phyloP scores from a whole-genome alignment of 306 rosid species.

The Argentina anserina region DNA sequence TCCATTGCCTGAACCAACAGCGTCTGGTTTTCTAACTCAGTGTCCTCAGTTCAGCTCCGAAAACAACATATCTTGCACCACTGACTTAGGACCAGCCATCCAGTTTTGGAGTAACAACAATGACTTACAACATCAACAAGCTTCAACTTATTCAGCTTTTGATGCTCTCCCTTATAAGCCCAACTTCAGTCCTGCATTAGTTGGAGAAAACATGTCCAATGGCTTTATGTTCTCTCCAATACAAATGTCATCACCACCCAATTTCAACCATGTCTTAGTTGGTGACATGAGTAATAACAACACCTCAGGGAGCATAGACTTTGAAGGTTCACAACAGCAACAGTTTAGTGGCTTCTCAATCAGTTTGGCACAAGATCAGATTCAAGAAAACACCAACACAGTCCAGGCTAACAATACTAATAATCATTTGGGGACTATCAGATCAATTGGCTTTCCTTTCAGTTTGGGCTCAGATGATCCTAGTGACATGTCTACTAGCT shows the following conservation, averaged over 20 bases:
- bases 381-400: slow-evolving; percentile 29
- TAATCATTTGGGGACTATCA: slow-evolving; percentile 36
- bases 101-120: slow-evolving; percentile 34
- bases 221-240: slow-evolving; percentile 41
- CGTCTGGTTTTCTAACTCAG: slow-evolving; percentile 39
- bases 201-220: slow-evolving; percentile 33
- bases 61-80: slow-evolving; percentile 40
- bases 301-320: slow-evolving; percentile 25
- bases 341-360: slow-evolving; percentile 44
- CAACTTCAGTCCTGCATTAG: slow-evolving; percentile 17
- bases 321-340: slow-evolving; percentile 44
- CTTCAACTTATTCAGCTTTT: slow-evolving; percentile 35
- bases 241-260: slow-evolving; percentile 35
- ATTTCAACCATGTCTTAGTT: slow-evolving; percentile 26
- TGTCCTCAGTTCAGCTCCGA: slow-evolving; percentile 36
- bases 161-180: slow-evolving; percentile 35
- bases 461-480: slow-evolving; percentile 46
- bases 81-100: slow-evolving; percentile 35
- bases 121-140: slow-evolving; percentile 30
- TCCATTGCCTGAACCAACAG: slow-evolving; percentile 40
- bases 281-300: slow-evolving; percentile 6
- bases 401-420: slow-evolving; percentile 7
- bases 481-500: slow-evolving; percentile 51
- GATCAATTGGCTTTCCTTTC: slow-evolving; percentile 59
- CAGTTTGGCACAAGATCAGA: slow-evolving; percentile 35